Evolutionary conservation across 2,329 filamentous ascomycete species (phyloP).

Genomic region (Penicillium sumatraense): DNA sequence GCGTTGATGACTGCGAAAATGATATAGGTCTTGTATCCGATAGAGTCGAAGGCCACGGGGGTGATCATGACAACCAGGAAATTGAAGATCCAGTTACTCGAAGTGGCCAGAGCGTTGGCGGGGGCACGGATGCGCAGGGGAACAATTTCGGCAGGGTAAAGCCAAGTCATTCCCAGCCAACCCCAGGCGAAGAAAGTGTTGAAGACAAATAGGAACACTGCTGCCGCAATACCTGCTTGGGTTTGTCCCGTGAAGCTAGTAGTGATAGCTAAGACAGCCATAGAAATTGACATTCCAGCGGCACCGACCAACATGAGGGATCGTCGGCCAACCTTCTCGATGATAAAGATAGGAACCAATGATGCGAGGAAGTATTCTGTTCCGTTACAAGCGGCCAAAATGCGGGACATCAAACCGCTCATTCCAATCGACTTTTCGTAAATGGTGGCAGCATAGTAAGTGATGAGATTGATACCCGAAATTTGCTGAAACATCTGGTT

Average conservation of each 20-base stretch:
- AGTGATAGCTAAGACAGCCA: constrained; percentile 62
- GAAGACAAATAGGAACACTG: constrained; percentile 65
- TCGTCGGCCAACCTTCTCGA: constrained; percentile 60
- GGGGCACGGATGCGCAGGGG: constrained; percentile 40
- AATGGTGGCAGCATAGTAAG: constrained; percentile 51
- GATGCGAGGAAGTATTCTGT: constrained; percentile 60
- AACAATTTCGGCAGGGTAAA: constrained; percentile 65
- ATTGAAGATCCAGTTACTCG: constrained; percentile 52
- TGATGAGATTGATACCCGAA: constrained; percentile 51
- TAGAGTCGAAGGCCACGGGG: constrained; percentile 61
- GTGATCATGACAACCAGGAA: constrained; percentile 70
- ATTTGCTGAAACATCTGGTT: constrained; percentile 62
- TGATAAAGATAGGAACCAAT: constrained; percentile 54
- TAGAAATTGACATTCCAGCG: constrained; percentile 65
- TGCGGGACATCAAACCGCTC: constrained; percentile 46
- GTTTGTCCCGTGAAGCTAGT: constrained; percentile 41
- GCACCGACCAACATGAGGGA: constrained; percentile 74
- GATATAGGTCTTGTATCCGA: constrained; percentile 59
- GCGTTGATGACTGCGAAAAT: constrained; percentile 60
- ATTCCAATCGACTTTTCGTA: constrained; percentile 50
- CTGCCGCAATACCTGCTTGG: constrained; percentile 48
- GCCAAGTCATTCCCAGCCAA: constrained; percentile 66
- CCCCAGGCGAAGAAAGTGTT: constrained; percentile 65
- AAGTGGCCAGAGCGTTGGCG: constrained; percentile 27
- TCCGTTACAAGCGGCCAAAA: constrained; percentile 59